Evolutionary conservation across 768 basidiomycete species (phyloP).

Genomic region (Chlorophyllum brunneum): DNA sequence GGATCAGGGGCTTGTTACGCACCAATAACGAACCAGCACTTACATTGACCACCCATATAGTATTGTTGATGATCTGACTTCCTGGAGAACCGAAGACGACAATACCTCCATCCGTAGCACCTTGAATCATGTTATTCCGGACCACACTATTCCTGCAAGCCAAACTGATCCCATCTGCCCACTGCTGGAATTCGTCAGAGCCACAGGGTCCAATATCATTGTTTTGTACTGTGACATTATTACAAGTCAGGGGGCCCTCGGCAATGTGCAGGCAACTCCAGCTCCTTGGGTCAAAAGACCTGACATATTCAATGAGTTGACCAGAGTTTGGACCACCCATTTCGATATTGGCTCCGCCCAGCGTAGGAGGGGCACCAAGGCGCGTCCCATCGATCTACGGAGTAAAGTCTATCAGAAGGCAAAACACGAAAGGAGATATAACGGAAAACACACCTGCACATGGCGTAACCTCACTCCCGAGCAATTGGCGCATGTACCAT

Average conservation of each 20-base stretch:
- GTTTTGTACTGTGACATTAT: constrained; percentile 62
- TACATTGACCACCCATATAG: constrained; percentile 67
- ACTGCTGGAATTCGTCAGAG: constrained; percentile 56
- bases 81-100: constrained; percentile 77
- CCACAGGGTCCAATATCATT: constrained; percentile 85
- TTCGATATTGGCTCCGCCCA: constrained; percentile 78
- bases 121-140: constrained; percentile 65
- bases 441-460: constrained; percentile 49
- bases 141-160: constrained; percentile 61
- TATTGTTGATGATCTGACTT: constrained; percentile 70
- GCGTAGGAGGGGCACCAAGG: constrained; percentile 42
- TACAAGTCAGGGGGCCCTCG: constrained; percentile 66
- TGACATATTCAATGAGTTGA: constrained; percentile 77
- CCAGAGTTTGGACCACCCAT: constrained; percentile 73
- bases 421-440: not conserved
- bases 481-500: constrained; percentile 60
- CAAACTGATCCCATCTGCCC: constrained; percentile 82
- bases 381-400: constrained; percentile 72
- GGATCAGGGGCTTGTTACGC: not conserved
- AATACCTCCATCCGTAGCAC: constrained; percentile 77
- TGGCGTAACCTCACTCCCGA: constrained; percentile 61
- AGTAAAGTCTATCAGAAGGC: not conserved
- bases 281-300: constrained; percentile 69
- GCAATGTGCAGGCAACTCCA: constrained; percentile 83
- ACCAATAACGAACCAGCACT: constrained; percentile 19